Evolutionary conservation across 1,139 yeast genomes (phyloP), one percentile per base, ranked within the genome.

Genomic region (Casaregolazyma lundiana): DNA sequence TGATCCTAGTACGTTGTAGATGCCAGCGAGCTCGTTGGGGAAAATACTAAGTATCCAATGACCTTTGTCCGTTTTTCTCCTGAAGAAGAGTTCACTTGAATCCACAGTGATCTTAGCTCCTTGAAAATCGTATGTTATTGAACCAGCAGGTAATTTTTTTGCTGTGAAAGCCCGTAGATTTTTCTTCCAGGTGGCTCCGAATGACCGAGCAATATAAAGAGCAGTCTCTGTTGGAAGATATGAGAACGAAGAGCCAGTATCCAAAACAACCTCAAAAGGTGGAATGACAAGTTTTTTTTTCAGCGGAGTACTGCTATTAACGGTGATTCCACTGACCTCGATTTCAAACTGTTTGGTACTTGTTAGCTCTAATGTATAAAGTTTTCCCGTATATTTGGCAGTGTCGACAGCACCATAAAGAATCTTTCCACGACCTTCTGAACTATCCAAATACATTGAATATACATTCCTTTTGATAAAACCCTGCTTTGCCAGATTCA

Each of bases 391-490:
- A 52, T 69, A 76, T 62, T 79, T 80, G 30, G 77, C 73, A 38
- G 69, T 68, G 58, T 80, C 85, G 41, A 77, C 67, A 32, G 78
- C 85, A 5, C 85, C 85, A 60, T 80, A 80, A 43, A 80, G 66
- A 37, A 80, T 55, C 15, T 68, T 58, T 1, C 84, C 85, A 2
- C 61, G 52, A 1, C 74, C 61, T 13, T 64, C 64, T 26, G 65
- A 54, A 38, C 69, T 64, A 47, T 71, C 68, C 52, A 80, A 69
- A 58, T 71, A 79, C 49, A 80, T 63, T 6, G 83, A 77, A 62
- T 76, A 80, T 8, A 76, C 76, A 35, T 60, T 66, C 46, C 68
- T 67, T 43, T 66, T 57, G 54, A 77, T 76, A 43, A 64, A 48
- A 0, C 82, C 81, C 51, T 70, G 71, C 43, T 65, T 60, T 55